Evolutionary conservation across 2,329 filamentous ascomycete species (phyloP).

Genomic region (Podosphaera fusca): DNA sequence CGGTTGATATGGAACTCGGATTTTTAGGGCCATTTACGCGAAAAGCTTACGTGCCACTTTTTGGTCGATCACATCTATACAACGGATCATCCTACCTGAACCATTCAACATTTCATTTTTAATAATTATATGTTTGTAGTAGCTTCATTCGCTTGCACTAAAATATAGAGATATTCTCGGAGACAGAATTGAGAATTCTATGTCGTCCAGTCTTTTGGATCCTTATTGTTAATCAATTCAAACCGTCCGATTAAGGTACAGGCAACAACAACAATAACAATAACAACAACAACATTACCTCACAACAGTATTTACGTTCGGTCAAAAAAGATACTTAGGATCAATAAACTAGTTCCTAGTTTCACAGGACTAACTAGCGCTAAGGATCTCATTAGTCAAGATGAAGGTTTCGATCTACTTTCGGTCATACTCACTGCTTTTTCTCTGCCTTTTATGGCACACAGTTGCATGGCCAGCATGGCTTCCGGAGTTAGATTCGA

Average conservation of each 20-base stretch:
- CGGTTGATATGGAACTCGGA: too few species aligned
- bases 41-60: too few species aligned
- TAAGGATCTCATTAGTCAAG: constrained; percentile 3
- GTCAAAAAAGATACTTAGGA: not conserved
- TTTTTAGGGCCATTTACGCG: too few species aligned
- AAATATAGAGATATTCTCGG: not conserved
- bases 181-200: not conserved
- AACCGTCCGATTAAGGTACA: too few species aligned
- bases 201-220: not conserved
- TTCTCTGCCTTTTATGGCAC: constrained; percentile 25
- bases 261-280: too few species aligned
- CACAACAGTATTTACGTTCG: not conserved
- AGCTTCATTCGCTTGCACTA: not conserved
- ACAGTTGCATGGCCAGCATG: constrained; percentile 27
- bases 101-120: too few species aligned
- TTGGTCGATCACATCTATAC: too few species aligned
- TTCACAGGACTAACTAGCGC: not conserved
- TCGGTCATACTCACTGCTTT: constrained; percentile 24
- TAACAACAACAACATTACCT: not conserved
- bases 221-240: not conserved
- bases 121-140: not conserved
- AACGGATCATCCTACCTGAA: too few species aligned
- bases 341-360: not conserved
- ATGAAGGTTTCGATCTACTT: constrained; percentile 29
- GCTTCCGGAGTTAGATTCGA: constrained; percentile 27